Conservation (phyloP, 139 green algal genomes). For the Chlamydomonas incerta region DNA sequence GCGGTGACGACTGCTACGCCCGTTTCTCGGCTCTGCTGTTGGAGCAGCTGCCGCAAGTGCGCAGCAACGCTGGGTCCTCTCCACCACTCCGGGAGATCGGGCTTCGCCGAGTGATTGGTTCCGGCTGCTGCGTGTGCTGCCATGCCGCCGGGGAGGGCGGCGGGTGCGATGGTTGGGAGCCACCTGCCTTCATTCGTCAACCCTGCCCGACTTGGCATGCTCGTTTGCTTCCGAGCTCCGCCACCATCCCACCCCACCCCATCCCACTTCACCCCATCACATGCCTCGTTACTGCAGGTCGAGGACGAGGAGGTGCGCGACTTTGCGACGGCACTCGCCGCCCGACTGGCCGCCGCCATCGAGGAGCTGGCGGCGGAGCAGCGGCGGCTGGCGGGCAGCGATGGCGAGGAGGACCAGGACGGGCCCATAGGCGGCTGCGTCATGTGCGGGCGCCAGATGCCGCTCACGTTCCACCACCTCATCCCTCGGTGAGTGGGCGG, state of each 20-base stretch:
- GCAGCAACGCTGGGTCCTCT: too few relatives aligned
- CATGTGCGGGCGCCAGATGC: conserved; percentile 21
- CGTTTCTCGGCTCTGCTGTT: neutral
- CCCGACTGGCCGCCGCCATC: neutral
- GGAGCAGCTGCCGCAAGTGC: neutral
- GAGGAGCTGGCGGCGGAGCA: neutral
- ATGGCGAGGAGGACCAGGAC: neutral
- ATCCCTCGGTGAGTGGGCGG: conserved; percentile 8
- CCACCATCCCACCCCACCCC: neutral
- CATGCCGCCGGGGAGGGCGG: too few relatives aligned
- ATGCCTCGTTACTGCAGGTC: too few relatives aligned
- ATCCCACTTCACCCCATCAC: too few relatives aligned
- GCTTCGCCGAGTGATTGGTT: too few relatives aligned
- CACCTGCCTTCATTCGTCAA: too few relatives aligned
- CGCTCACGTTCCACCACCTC: conserved; percentile 22
- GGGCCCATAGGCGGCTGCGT: neutral
- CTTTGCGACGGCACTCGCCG: neutral
- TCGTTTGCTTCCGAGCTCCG: neutral
- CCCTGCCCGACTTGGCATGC: neutral
- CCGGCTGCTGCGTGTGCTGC: too few relatives aligned
- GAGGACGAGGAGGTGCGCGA: neutral
- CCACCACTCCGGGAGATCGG: too few relatives aligned
- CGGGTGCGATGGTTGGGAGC: too few relatives aligned
- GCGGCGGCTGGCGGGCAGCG: neutral
- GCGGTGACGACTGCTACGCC: neutral